Evolutionary conservation across 2,329 filamentous ascomycete species (phyloP), one percentile per base, ranked within the genome.

Genomic region (Aureobasidium sp.): DNA sequence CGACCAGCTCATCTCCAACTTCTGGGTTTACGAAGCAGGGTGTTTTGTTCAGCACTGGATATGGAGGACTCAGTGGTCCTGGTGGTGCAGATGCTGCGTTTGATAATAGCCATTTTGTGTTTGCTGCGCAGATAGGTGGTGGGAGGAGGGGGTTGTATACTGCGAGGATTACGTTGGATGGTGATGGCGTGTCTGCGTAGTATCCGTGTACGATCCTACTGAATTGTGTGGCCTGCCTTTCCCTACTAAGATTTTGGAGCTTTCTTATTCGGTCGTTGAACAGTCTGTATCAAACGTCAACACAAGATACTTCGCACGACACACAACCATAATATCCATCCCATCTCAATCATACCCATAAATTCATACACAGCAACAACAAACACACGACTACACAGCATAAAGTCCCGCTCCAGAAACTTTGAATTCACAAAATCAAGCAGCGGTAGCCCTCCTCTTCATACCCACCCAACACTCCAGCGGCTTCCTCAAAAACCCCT

Each of bases 401-500:
- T n/a, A n/a, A n/a, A n/a, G n/a, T n/a, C n/a, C n/a, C n/a, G n/a
- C n/a, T 6, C 37, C 14, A 4, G 6, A 36, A 5, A n/a, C 37
- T 39, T 25, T 25, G 22, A 25, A 25, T 25, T 25, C 22, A 17
- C 15, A 39, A 7, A 17, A 41, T 20, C 17, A 41, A 41, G 39
- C 39, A 31, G 25, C 25, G 2, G 22, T 29, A 22, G 31, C 8
- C 70, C 82, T 76, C 71, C 77, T 78, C 71, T 77, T 81, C 70
- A 90, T 77, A 6, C 83, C 87, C 57, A 91, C 85, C 56, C 86
- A 76, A 71, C 91, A 75, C 1, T 79, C 86, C 44, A 93, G 66
- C 0, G 90, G 90, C 78, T 95, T 95, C 69, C 89, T 81, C 75
- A 94, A 75, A 71, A 95, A 95, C 0, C 90, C 90, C 72, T 94